phyloP scores from a whole-genome alignment of 2,329 filamentous ascomycete species.

The Aspergillus floridensis region DNA sequence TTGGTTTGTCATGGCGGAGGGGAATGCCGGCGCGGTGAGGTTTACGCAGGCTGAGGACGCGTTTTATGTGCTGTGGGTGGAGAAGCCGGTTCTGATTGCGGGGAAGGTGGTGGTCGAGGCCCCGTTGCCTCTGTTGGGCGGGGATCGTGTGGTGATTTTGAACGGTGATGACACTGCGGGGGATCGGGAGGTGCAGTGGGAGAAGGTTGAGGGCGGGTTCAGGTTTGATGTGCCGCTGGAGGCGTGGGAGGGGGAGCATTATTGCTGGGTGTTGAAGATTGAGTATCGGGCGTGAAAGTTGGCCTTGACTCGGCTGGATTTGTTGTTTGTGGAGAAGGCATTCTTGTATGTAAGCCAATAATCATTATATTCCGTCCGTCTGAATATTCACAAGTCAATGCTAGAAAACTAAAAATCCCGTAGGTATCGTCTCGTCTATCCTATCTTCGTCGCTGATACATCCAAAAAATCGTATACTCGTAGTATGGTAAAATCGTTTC shows the following conservation, averaged over 20 bases:
- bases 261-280: constrained; percentile 1
- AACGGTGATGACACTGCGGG: constrained; percentile 17
- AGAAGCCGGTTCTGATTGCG: constrained; percentile 36
- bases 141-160: constrained; percentile 49
- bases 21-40: constrained; percentile 40
- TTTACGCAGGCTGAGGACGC: constrained; percentile 55
- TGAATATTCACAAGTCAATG: background rate
- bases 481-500: background rate
- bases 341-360: no score
- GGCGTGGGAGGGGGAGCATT: background rate
- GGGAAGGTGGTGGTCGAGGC: constrained; percentile 41
- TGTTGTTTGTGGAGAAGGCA: no score
- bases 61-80: constrained; percentile 53
- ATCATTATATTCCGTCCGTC: background rate
- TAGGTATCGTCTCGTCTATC: background rate
- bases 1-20: constrained; percentile 50
- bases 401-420: background rate
- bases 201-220: background rate
- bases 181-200: background rate
- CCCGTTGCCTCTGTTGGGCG: constrained; percentile 48
- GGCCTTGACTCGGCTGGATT: background rate
- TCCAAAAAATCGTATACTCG: background rate
- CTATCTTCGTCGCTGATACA: background rate
- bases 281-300: background rate
- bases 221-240: background rate